Base-by-base conservation (phyloP, 2,329 filamentous ascomycete species). In the Hypomyces rosellus region DNA sequence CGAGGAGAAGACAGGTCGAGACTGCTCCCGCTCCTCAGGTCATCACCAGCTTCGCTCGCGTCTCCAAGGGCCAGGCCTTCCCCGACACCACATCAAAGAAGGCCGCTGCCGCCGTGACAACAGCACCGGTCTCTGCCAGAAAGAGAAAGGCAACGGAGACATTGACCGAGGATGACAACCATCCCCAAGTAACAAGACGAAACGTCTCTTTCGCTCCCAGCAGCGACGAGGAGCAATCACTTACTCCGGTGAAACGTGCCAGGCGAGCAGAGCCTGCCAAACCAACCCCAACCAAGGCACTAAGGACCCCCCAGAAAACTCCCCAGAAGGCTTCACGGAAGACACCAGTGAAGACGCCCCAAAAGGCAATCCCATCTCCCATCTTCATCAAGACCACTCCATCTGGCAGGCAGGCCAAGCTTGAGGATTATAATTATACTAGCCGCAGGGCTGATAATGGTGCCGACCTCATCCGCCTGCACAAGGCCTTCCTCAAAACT, bases 401-500 rank as follows among this genome's bases (percentile, higher is more conserved):
- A 61, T 64, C 55, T 38, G 50, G 25, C 6, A 30, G 25, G 6
- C 59, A 52, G 43, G 48, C 52, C 9, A 54, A 65, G 30, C 22
- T 51, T 45, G 41, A 44, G 11, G 41, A 30, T n/a, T 33, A 30
- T 16, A n/a, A 25, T 5, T 40, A 40, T 12, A 40, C 38, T 20
- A 40, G 38, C 38, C 38, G 38, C 38, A 40, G 15, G 38, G 33
- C 47, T 6, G 49, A 56, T 4, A 40, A 52, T 20, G 60, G 60
- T 6, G 64, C 73, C 51, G 80, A 86, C 45, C 71, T 89, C 14
- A 67, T 87, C 46, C 70, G 77, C 50, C 72, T 91, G 22, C 81
- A 89, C 64, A 73, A 74, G 38, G 76, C 83, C 11, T 86, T 90
- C 57, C 72, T 88, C 51, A 83, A 84, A 60, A 82, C 85, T 0